Conservation (phyloP, 441 rosid species). For the Brassica balearica region DNA sequence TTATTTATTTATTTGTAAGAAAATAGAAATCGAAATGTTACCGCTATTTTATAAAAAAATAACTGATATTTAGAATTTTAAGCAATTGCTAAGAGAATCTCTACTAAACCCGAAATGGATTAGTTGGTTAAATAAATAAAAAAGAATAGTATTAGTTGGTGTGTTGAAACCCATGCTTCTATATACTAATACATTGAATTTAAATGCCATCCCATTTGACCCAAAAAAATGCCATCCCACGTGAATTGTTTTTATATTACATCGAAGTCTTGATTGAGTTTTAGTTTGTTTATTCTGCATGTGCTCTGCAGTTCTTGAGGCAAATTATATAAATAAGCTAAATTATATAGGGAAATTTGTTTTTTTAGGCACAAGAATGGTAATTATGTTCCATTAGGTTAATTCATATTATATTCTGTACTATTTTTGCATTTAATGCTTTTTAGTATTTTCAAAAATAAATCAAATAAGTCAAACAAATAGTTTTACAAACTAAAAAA, state of each 20-base stretch:
- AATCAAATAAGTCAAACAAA: no score
- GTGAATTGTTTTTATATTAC: slow-evolving; percentile 16
- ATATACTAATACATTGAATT: slow-evolving; percentile 4
- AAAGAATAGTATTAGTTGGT: slow-evolving; percentile 34
- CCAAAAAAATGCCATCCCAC: slow-evolving; percentile 22
- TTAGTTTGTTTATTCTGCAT: neutral
- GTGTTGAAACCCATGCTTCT: slow-evolving; percentile 29
- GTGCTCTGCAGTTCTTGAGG: neutral
- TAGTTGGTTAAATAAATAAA: slow-evolving; percentile 26
- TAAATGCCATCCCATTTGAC: slow-evolving; percentile 18
- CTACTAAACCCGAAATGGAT: slow-evolving; percentile 31
- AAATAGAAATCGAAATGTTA: neutral
- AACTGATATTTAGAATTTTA: neutral
- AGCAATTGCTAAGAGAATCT: slow-evolving; percentile 5
- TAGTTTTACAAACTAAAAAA: no score
- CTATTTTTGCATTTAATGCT: no score
- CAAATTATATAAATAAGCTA: neutral
- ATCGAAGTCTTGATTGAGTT: neutral
- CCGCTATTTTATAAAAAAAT: neutral
- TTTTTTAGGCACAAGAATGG: no score
- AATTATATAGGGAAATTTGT: no score
- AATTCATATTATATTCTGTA: no score
- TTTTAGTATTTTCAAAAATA: no score
- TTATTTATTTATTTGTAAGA: neutral
- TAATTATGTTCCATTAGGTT: no score